Evolutionary conservation across 257 asterid species (phyloP).

Genomic region (Solanum sejunctum): DNA sequence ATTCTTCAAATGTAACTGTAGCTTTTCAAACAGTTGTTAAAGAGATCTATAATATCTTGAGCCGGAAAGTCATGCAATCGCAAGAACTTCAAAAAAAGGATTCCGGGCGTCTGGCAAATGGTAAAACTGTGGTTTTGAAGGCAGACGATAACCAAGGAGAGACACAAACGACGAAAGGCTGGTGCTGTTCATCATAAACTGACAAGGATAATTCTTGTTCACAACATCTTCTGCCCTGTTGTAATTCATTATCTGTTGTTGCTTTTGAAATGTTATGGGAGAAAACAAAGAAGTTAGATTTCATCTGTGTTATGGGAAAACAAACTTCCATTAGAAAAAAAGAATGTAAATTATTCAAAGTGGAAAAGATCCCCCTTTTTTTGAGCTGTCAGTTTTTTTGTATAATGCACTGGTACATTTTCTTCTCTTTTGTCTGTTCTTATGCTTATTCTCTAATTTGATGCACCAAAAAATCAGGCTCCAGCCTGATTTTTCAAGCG

Average conservation of each 20-base stretch:
- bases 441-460: background rate
- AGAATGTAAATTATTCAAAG: background rate
- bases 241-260: background rate
- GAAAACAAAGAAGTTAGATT: background rate
- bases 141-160: conserved; percentile 43
- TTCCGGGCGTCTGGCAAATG: conserved; percentile 35
- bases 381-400: background rate
- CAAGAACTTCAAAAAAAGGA: conserved; percentile 72
- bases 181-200: conserved; percentile 54
- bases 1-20: conserved; percentile 62
- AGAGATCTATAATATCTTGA: conserved; percentile 72
- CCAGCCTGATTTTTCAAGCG: background rate
- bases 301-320: conserved; percentile 13
- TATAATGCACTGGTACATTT: background rate
- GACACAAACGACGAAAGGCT: conserved; percentile 28
- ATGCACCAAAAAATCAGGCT: background rate
- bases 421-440: background rate
- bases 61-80: conserved; percentile 90
- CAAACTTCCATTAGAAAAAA: background rate
- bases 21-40: conserved; percentile 81
- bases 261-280: background rate
- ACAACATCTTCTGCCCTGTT: background rate
- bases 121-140: conserved; percentile 62
- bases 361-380: background rate
- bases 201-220: background rate